phyloP scores from a whole-genome alignment of 352 stramenopile species.

The Pythium aphanidermatum region DNA sequence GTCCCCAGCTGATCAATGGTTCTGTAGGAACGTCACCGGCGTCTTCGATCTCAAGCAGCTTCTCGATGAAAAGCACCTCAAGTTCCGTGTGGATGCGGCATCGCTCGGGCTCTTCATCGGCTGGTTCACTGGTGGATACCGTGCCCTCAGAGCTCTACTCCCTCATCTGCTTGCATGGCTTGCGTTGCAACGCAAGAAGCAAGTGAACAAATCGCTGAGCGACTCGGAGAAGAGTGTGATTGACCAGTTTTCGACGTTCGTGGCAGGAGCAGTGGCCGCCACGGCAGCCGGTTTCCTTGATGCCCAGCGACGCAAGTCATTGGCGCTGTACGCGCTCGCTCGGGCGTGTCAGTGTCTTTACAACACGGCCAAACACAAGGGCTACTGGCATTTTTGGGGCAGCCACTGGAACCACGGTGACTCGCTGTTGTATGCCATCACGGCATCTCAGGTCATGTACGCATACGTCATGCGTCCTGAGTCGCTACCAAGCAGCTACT shows the following conservation, averaged over 20 bases:
- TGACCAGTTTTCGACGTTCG: constrained; percentile 36
- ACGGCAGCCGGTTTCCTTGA: constrained; percentile 58
- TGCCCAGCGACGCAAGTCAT: constrained; percentile 44
- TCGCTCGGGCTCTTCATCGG: constrained; percentile 72
- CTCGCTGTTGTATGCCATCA: constrained; percentile 58
- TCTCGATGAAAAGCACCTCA: constrained; percentile 58
- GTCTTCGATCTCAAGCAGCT: constrained; percentile 45
- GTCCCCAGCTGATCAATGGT: not conserved
- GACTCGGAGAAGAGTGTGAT: constrained; percentile 6
- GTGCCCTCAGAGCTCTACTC: constrained; percentile 39
- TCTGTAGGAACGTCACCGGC: constrained; percentile 31
- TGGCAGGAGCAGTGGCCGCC: constrained; percentile 48
- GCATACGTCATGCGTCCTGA: constrained; percentile 62
- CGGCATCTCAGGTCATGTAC: constrained; percentile 75
- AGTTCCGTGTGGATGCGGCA: constrained; percentile 70
- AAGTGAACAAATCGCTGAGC: not conserved
- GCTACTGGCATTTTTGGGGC: constrained; percentile 81
- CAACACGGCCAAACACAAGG: constrained; percentile 62
- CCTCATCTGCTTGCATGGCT: constrained; percentile 32
- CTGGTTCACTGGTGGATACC: constrained; percentile 70
- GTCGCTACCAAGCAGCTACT: constrained; percentile 61
- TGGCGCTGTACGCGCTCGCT: constrained; percentile 71
- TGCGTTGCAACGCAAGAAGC: not conserved
- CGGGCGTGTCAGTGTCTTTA: constrained; percentile 72
- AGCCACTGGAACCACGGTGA: constrained; percentile 74